phyloP scores from a whole-genome alignment of 148 eudicot genomes.

The Fagopyrum esculentum region DNA sequence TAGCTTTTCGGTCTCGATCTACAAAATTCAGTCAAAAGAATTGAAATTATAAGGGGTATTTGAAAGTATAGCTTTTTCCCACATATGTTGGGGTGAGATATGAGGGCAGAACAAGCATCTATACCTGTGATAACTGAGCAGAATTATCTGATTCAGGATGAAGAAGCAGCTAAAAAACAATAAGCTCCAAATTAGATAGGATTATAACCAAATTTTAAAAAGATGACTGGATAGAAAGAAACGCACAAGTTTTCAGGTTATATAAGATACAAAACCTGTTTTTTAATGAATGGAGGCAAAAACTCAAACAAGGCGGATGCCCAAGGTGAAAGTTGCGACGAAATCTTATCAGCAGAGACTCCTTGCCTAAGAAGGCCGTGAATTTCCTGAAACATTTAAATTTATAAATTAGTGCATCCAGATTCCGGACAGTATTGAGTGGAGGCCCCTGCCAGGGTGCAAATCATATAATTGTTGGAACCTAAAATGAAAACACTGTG shows the following conservation, averaged over 20 bases:
- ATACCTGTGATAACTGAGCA: slow-evolving; percentile 94
- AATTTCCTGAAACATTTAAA: slow-evolving; percentile 59
- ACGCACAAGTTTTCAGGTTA: background rate
- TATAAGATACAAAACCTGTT: slow-evolving; percentile 47
- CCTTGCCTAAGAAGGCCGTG: slow-evolving; percentile 76
- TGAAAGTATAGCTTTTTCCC: background rate
- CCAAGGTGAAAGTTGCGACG: slow-evolving; percentile 94
- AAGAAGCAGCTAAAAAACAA: slow-evolving; percentile 71
- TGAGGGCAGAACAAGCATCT: slow-evolving; percentile 5
- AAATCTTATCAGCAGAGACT: slow-evolving; percentile 65
- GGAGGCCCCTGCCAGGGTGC: background rate
- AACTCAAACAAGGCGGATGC: slow-evolving; percentile 95
- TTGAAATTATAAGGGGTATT: background rate
- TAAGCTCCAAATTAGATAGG: slow-evolving; percentile 7
- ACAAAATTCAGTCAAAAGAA: slow-evolving; percentile 18
- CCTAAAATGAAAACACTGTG: background rate
- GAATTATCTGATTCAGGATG: slow-evolving; percentile 98
- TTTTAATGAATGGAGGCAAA: slow-evolving; percentile 77
- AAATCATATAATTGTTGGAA: background rate
- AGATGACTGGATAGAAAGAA: background rate
- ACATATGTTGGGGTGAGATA: background rate
- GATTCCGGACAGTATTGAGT: background rate
- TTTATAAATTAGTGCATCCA: background rate
- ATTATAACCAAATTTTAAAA: background rate
- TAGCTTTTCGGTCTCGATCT: slow-evolving; percentile 98